Conservation (phyloP, 2,329 filamentous ascomycete species). For the Phyllosticta citribraziliensis region DNA sequence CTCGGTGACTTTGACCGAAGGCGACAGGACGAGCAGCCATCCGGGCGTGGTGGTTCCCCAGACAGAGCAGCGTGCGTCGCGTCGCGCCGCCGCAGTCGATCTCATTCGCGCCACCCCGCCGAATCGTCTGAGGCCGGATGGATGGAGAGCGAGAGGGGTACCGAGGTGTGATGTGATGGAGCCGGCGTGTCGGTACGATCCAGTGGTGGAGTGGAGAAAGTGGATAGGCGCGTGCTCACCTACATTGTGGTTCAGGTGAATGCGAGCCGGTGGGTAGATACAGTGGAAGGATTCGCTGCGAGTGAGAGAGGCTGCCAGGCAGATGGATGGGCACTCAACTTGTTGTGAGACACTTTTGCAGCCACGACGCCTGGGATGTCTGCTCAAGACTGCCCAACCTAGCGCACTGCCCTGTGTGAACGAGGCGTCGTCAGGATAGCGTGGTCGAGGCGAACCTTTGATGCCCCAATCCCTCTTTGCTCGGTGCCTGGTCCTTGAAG, state of each 20-base stretch:
- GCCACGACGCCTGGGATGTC: not conserved
- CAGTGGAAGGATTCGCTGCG: not conserved
- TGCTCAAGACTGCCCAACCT: not conserved
- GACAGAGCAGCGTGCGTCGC: not conserved
- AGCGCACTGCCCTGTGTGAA: not conserved
- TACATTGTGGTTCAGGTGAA: not conserved
- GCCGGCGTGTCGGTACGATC: not conserved
- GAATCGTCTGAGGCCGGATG: not conserved
- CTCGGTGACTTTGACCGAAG: not conserved
- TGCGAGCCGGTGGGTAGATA: not conserved
- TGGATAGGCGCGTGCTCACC: not conserved
- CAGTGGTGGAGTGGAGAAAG: not conserved
- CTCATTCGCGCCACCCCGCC: not conserved
- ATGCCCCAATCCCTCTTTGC: not conserved
- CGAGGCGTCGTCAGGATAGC: not conserved
- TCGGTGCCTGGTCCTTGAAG: not conserved
- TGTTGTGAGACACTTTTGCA: not conserved
- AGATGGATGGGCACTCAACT: not conserved
- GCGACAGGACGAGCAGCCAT: not conserved
- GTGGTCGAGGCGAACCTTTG: not conserved
- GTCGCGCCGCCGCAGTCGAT: not conserved
- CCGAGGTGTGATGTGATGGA: not conserved
- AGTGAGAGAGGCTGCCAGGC: not conserved
- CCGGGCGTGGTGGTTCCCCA: not conserved
- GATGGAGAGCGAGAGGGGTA: not conserved